A percentile compares a stretch with the other conserved stretches of the same genome.
These are phyloP conservation scores for Tetracladium marchalianum DNA, from an alignment of 495 filamentous ascomycete genomes.

Conservation along the genomic window DNA sequence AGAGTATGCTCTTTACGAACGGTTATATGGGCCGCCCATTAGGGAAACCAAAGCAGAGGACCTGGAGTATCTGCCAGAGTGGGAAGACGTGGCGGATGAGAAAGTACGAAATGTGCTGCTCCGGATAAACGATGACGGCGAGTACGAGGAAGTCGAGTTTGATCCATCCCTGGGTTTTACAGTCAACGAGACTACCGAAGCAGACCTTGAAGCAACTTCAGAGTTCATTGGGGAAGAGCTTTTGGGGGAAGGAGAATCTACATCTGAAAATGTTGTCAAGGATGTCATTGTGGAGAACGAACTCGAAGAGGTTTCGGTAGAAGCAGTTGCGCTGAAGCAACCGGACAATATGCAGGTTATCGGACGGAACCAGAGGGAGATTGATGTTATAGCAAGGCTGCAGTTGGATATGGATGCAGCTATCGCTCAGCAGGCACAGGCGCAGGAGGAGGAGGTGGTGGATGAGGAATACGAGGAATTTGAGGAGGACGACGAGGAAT, in stretches of 20 bases:
- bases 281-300: constrained; percentile 20
- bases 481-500: constrained; percentile 26
- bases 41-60: constrained; percentile 47
- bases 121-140: constrained; percentile 48
- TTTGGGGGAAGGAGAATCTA: neutral
- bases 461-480: constrained; percentile 23
- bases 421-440: constrained; percentile 25
- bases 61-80: constrained; percentile 36
- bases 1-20: constrained; percentile 67
- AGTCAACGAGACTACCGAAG: constrained; percentile 20
- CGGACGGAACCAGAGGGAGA: constrained; percentile 39
- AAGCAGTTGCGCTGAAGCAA: constrained; percentile 5
- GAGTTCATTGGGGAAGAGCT: neutral
- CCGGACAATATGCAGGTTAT: constrained; percentile 24
- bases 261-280: neutral
- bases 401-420: constrained; percentile 43
- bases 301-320: constrained; percentile 6
- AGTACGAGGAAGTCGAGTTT: constrained; percentile 50
- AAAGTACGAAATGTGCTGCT: constrained; percentile 28
- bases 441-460: constrained; percentile 38
- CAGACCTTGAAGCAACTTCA: constrained; percentile 28
- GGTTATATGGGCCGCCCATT: constrained; percentile 66
- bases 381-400: constrained; percentile 35
- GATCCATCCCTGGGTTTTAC: constrained; percentile 17
- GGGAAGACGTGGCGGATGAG: constrained; percentile 14